Base-by-base conservation (phyloP, 208 protist genomes). In the Acanthamoeba castellanii region DNA sequence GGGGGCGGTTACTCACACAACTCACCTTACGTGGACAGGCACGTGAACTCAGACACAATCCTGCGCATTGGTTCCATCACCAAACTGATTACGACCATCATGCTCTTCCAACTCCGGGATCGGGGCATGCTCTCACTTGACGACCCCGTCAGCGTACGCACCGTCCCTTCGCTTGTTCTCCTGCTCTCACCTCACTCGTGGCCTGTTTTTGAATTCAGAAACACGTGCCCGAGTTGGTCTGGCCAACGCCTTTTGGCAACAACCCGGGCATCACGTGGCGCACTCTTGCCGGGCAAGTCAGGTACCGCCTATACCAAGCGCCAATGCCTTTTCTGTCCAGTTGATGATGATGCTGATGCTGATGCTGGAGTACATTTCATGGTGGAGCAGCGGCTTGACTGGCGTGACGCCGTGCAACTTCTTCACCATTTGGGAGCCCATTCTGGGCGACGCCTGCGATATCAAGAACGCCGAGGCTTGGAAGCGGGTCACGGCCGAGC, bases 331-430 rank as follows among this genome's bases (percentile, higher is more conserved):
- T 47, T 47, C 42, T 47, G 42, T 47, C 42, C 42, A 47, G 42
- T 47, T 47, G 25, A 57, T 22, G 52, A 57, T 0, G 7, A 34
- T n/a, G n/a, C n/a, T 2, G 9, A 13, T 34, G 1, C 3, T n/a
- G 25, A 37, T 25, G n/a, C 5, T 20, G 0, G n/a, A 0, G 3
- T 52, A 34, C 42, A 47, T 47, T 47, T 47, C 42, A 47, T 47
- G 42, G 42, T 4, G 42, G 42, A 47, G 6, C 61, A 92, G 87
- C 32, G 87, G 87, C 5, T 37, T 92, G 9, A 22, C 11, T 6
- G 87, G 87, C 32, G 61, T n/a, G 4, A 92, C 87, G 8, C 87
- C 87, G 16, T 92, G 87, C 87, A 74, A 92, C 87, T 92, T 92
- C 64, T 92, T 92, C 87, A 76, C 87, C 0, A n/a, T 92, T 22